A percentile compares a stretch with the other conserved stretches of the same genome.
These are phyloP conservation scores for Thalassiosira profunda DNA, from an alignment of 108 stramenopile species.

Conservation along the genomic window DNA sequence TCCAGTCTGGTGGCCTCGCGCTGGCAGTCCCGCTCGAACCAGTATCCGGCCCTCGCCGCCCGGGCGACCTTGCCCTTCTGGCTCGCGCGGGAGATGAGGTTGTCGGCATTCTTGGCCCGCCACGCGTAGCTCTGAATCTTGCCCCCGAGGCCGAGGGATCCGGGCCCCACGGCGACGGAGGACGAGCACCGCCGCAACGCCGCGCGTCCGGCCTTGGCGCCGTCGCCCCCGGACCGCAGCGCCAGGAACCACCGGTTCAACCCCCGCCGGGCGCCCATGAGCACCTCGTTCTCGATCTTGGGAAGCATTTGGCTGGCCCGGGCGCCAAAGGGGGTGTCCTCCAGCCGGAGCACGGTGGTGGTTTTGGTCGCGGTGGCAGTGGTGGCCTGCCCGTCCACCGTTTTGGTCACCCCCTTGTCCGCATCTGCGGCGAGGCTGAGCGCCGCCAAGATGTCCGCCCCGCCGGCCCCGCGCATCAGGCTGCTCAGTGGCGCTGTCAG, in stretches of 20 bases:
- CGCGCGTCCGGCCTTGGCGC: slow-evolving; percentile 86
- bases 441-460: slow-evolving; percentile 27
- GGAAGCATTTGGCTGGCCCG: slow-evolving; percentile 86
- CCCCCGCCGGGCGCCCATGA: slow-evolving; percentile 81
- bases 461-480: slow-evolving; percentile 43
- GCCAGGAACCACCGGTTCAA: slow-evolving; percentile 89
- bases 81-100: slow-evolving; percentile 75
- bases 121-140: slow-evolving; percentile 81
- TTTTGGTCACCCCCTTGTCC: background rate
- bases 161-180: slow-evolving; percentile 72
- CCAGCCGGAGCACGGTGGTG: slow-evolving; percentile 51
- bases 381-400: background rate
- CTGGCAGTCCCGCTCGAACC: slow-evolving; percentile 86
- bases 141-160: slow-evolving; percentile 82
- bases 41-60: slow-evolving; percentile 81
- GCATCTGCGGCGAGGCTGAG: slow-evolving; percentile 5
- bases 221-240: slow-evolving; percentile 90
- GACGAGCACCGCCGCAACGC: slow-evolving; percentile 79
- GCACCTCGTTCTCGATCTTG: slow-evolving; percentile 91
- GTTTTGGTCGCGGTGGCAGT: slow-evolving; percentile 9
- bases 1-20: slow-evolving; percentile 75
- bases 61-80: slow-evolving; percentile 78
- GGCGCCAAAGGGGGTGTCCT: slow-evolving; percentile 89
- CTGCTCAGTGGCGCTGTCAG: slow-evolving; percentile 75
- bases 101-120: slow-evolving; percentile 90